Base-by-base conservation (phyloP, 23 red algal genomes). In the Gracilariopsis chorda region DNA sequence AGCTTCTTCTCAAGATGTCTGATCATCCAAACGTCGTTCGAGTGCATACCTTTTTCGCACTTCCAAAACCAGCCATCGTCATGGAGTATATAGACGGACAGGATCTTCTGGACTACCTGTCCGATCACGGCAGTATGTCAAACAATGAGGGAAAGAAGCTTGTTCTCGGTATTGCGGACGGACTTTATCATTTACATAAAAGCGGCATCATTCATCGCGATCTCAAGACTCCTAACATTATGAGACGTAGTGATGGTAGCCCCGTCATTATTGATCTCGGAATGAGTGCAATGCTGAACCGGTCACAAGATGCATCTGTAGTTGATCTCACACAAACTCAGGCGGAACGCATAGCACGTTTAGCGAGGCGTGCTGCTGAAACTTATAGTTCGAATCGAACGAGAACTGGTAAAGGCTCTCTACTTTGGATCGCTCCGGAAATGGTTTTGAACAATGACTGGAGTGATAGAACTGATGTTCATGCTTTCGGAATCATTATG, bases 201-300 rank as follows among this genome's bases (percentile, higher is more conserved):
- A 90, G 74, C 33, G 80, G 80, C 30, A 65, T 88, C 7, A 70
- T 95, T 27, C 92, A 95, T 80, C 80, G 92, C 23, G 92, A 95
- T 48, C 63, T 95, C 45, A 95, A 95, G 39, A 71, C 46, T 48
- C 58, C 69, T 13, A 95, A 95, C 51, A 86, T 95, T 28, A 58
- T 95, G 55, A 75, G 84, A 28, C 60, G 64, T 29, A 52, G 48
- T 8, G 65, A 83, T 33, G 78, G 87, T 21, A 37, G 43, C 14
- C 92, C 92, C 34, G 86, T 90, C 10, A 84, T 95, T 29, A 95
- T 90, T 72, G 92, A 95, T 79, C 80, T 95, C n/a, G 92, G 92
- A 4, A 43, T 95, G 48, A 75, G 88, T n/a, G 63, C 56, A 8
- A 12, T 60, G 23, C 19, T 87, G 39, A 70, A 87, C 41, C 48